Conservation (phyloP, 306 rosid genomes). For the Urtica urens region DNA sequence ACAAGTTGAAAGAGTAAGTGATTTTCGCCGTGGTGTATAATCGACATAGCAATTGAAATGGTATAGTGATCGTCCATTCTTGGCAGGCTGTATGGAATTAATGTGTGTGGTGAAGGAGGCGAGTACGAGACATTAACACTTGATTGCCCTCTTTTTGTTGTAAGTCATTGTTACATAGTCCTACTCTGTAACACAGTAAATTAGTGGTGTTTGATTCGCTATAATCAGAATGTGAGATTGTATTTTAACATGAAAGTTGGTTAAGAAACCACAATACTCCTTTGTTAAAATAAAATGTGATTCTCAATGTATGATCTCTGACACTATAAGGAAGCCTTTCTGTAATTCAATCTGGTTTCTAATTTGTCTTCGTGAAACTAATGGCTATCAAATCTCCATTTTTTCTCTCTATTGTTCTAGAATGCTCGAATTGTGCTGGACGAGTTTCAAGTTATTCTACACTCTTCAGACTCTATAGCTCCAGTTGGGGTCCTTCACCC, state of each 20-base stretch:
- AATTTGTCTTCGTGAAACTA: slow-evolving; percentile 1
- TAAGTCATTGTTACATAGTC: slow-evolving; percentile 35
- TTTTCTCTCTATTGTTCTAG: slow-evolving; percentile 27
- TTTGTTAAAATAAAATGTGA: not conserved
- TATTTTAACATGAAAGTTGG: not conserved
- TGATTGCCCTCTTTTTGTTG: slow-evolving; percentile 86
- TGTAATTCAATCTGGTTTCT: not conserved
- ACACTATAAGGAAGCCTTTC: not conserved
- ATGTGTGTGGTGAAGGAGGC: slow-evolving; percentile 97
- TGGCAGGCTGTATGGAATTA: slow-evolving; percentile 73
- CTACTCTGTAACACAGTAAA: not conserved
- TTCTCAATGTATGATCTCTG: not conserved
- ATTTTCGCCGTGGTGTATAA: slow-evolving; percentile 7
- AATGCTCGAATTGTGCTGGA: slow-evolving; percentile 76
- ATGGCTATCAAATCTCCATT: slow-evolving; percentile 10
- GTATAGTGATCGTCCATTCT: not conserved
- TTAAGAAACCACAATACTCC: not conserved
- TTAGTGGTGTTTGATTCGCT: not conserved
- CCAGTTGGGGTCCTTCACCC: slow-evolving; percentile 92
- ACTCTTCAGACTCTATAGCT: slow-evolving; percentile 83
- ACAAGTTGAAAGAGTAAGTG: slow-evolving; percentile 75
- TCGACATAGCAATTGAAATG: not conserved
- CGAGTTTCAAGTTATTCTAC: slow-evolving; percentile 62
- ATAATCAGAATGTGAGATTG: not conserved
- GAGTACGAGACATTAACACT: slow-evolving; percentile 93